Conservation (phyloP, 2,329 filamentous ascomycete genomes). For the Colletotrichum phormii region DNA sequence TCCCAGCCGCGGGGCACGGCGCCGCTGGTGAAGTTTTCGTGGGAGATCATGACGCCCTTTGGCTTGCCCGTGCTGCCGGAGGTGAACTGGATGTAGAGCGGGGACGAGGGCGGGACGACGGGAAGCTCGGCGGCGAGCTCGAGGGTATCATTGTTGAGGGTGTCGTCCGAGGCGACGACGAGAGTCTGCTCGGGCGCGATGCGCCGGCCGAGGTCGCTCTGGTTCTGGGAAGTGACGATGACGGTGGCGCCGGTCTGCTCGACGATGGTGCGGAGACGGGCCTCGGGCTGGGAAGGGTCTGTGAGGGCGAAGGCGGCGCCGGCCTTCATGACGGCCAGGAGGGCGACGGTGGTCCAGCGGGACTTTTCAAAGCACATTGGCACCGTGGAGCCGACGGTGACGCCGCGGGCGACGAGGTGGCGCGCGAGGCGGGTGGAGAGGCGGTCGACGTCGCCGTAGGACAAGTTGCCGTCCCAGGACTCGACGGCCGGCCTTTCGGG, state of each 20-base stretch:
- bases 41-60: conserved; percentile 69
- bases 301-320: conserved; percentile 60
- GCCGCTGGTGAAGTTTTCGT: conserved; percentile 59
- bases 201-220: conserved; percentile 50
- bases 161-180: conserved; percentile 46
- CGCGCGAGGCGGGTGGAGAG: conserved; percentile 55
- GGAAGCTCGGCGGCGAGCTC: conserved; percentile 43
- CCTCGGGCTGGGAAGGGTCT: conserved; percentile 59
- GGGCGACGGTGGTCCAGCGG: conserved; percentile 56
- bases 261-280: conserved; percentile 56
- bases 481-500: conserved; percentile 57
- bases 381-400: conserved; percentile 54
- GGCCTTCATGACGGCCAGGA: conserved; percentile 61
- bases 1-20: conserved; percentile 55
- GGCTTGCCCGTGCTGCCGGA: conserved; percentile 74
- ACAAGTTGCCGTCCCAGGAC: conserved; percentile 62
- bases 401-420: conserved; percentile 51
- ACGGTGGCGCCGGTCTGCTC: conserved; percentile 54
- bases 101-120: conserved; percentile 53
- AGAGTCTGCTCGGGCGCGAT: conserved; percentile 50
- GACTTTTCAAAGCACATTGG: conserved; percentile 65
- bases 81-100: conserved; percentile 71
- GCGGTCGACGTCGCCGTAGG: conserved; percentile 57
- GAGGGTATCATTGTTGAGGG: conserved; percentile 20
- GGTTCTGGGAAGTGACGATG: conserved; percentile 53